Evolutionary conservation across 306 rosid genomes (phyloP).

Genomic region (Delonix regia): DNA sequence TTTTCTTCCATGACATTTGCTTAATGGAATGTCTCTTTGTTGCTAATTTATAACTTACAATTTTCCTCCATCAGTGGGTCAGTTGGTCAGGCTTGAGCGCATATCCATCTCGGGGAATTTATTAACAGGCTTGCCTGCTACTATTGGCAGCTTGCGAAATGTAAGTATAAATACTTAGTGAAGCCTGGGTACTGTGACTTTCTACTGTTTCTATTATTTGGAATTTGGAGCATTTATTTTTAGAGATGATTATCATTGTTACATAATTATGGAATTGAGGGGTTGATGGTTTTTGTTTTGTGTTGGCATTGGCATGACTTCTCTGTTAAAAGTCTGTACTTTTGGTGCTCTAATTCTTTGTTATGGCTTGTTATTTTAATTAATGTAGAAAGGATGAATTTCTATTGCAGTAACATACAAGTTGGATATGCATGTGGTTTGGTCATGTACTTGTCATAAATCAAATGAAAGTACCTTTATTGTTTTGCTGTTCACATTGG

Average conservation of each 20-base stretch:
- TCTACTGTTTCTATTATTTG: slow-evolving; percentile 6
- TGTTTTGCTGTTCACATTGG: slow-evolving; percentile 1
- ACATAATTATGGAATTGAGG: slow-evolving; percentile 25
- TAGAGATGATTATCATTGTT: slow-evolving; percentile 1
- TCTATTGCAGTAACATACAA: not conserved
- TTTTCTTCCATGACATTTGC: slow-evolving; percentile 11
- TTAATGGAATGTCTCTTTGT: slow-evolving; percentile 25
- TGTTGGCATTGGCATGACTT: not conserved
- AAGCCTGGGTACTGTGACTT: slow-evolving; percentile 32
- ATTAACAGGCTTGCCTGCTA: slow-evolving; percentile 69
- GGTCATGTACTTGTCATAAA: slow-evolving; percentile 7
- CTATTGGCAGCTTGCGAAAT: slow-evolving; percentile 97
- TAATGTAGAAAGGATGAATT: not conserved
- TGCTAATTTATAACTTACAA: slow-evolving; percentile 29
- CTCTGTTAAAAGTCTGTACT: slow-evolving; percentile 11
- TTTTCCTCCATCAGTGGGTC: slow-evolving; percentile 76
- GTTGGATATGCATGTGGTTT: slow-evolving; percentile 21
- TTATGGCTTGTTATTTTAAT: slow-evolving; percentile 1
- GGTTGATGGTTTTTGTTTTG: slow-evolving; percentile 17
- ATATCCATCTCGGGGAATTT: slow-evolving; percentile 77
- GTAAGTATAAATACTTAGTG: slow-evolving; percentile 52
- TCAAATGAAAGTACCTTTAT: slow-evolving; percentile 21
- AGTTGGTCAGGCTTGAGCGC: slow-evolving; percentile 90
- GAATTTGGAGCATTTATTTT: slow-evolving; percentile 27
- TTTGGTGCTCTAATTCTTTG: slow-evolving; percentile 16